Conservation (phyloP, 345 rosid genomes). For the Pugionium cornutum region DNA sequence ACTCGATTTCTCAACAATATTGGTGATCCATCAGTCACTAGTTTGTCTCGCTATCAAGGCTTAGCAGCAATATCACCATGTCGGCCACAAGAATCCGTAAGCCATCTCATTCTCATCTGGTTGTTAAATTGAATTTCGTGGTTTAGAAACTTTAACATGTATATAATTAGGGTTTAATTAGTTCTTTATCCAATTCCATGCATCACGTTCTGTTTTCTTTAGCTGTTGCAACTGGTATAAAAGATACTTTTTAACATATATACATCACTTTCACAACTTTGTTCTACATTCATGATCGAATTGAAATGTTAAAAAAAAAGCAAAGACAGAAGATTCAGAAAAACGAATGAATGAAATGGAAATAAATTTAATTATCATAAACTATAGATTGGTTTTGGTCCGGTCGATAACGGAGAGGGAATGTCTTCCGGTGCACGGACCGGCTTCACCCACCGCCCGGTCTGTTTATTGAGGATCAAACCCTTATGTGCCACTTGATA, state of each 20-base stretch:
- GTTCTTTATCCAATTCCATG: not conserved
- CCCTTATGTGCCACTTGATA: constrained; percentile 62
- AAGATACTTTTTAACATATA: constrained; percentile 5
- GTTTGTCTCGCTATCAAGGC: not conserved
- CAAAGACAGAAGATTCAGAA: constrained; percentile 9
- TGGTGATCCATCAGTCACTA: no score
- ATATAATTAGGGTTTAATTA: not conserved
- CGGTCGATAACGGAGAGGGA: constrained; percentile 58
- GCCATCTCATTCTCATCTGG: not conserved
- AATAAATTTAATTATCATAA: constrained; percentile 1
- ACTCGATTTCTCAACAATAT: no score
- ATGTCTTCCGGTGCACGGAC: constrained; percentile 63
- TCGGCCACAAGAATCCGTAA: not conserved
- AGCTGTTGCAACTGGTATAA: not conserved
- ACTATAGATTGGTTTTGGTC: constrained; percentile 29
- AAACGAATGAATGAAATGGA: constrained; percentile 14
- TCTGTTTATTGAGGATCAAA: constrained; percentile 48
- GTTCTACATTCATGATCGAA: not conserved
- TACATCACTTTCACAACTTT: constrained; percentile 10
- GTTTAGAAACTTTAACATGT: not conserved
- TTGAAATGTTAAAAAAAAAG: not conserved
- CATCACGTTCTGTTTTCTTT: constrained; percentile 10
- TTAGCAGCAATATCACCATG: not conserved
- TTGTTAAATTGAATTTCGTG: not conserved
- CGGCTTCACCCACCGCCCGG: constrained; percentile 79